Percentiles rank a stretch among this genome's conserved stretches.
Conservation (phyloP, 1,139 yeast genomes). For the Suhomyces wounanorum region DNA sequence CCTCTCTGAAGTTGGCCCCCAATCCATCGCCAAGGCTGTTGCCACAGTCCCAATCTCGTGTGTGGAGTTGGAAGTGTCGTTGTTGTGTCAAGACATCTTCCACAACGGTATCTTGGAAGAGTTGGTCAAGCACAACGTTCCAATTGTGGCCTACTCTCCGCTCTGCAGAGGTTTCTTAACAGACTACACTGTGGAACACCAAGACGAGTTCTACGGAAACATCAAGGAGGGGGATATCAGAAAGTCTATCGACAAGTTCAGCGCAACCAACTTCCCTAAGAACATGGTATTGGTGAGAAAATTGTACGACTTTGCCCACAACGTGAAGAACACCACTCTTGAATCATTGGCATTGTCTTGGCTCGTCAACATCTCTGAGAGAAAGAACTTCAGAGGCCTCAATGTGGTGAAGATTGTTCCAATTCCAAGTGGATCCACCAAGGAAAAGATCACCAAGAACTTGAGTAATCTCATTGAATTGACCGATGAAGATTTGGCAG, state of each 20-base stretch:
- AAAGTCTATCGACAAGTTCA: slow-evolving; percentile 56
- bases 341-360: slow-evolving; percentile 77
- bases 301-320: slow-evolving; percentile 52
- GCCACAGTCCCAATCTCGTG: slow-evolving; percentile 53
- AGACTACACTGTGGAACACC: slow-evolving; percentile 50
- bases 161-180: slow-evolving; percentile 78
- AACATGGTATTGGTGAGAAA: slow-evolving; percentile 51
- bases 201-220: slow-evolving; percentile 33
- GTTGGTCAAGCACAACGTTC: slow-evolving; percentile 48
- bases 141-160: slow-evolving; percentile 80
- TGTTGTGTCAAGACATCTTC: slow-evolving; percentile 62
- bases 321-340: slow-evolving; percentile 46
- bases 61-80: slow-evolving; percentile 76
- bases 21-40: slow-evolving; percentile 58
- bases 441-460: slow-evolving; percentile 61
- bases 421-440: slow-evolving; percentile 73
- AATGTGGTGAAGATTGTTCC: slow-evolving; percentile 60
- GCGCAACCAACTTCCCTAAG: slow-evolving; percentile 52
- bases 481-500: slow-evolving; percentile 53
- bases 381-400: slow-evolving; percentile 31
- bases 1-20: slow-evolving; percentile 67
- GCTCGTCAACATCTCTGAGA: slow-evolving; percentile 47
- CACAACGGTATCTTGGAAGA: slow-evolving; percentile 63
- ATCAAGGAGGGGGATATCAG: slow-evolving; percentile 60
- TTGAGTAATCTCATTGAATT: slow-evolving; percentile 45